Base-by-base conservation (phyloP, 2,329 filamentous ascomycete genomes). In the Aspergillus sergii region DNA sequence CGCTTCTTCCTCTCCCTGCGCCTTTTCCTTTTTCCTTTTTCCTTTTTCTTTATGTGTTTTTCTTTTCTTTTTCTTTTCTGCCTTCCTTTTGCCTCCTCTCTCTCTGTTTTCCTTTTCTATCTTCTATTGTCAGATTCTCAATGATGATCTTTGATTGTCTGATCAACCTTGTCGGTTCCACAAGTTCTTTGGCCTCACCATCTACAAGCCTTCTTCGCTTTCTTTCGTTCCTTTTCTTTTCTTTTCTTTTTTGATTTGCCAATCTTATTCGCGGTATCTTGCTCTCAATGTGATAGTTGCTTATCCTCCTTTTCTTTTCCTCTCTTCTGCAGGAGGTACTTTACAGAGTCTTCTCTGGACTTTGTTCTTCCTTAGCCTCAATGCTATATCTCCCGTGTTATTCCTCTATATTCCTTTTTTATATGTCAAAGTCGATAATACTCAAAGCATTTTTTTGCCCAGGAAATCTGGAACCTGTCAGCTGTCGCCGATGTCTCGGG, bases 391-490 rank as follows among this genome's bases (percentile, higher is more conserved):
- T 8, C 43, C 34, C 39, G 14, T 11, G 8, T 41, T 32, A 48
- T 39, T 16, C 4, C 28, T 48, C 43, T 32, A 58, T 62, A 54
- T 62, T 62, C 21, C 56, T 62, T 62, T 61, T 58, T 58, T 58
- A 41, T 54, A 51, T 58, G 16, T 26, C 39, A 12, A 43, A 45
- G 28, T 48, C 12, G 7, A 41, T 54, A 41, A 41, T 36, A 39
- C 3, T 39, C 51, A 48, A 28, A 21, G 32, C 28, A 48, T 34
- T 26, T 41, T 12, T 23, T 60, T 60, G 57, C 66, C 63, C 71
- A 69, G 66, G 70, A 69, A 70, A 73, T 62, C 60, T 65, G 69
- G 69, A 68, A 73, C 61, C 61, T 66, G 63, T 72, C 67, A 66
- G 60, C 66, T 67, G 61, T 64, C 60, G 67, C 62, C 62, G 62